Evolutionary conservation across 106 monocot genomes (phyloP), one percentile per base, ranked within the genome.

Genomic region (Dendrobium chrysotoxum): DNA sequence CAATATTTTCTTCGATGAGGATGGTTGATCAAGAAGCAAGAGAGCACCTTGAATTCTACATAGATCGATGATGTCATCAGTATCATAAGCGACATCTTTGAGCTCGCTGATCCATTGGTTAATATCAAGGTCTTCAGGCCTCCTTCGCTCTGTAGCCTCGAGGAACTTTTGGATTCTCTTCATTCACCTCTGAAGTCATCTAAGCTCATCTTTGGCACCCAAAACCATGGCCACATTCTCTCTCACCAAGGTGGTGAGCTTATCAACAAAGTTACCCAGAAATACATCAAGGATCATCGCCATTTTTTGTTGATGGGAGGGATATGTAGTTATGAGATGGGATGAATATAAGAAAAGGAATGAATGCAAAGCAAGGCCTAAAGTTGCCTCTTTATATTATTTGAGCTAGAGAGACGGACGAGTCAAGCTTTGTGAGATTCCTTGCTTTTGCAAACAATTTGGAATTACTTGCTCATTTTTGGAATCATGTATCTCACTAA

Each of bases 171-270:
- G 21, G 72, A 80, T 80, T 17, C 46, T 31, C 39, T 20, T 38
- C 73, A 80, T 23, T 53, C 65, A 13, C 5, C 39, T 39, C 39
- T 80, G 72, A 2, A 80, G 80, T 40, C 53, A 53, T 25, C 23
- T n/a, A 40, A 80, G 80, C 12, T 80, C 80, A 12, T 72, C 53
- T n/a, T 74, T 53, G 4, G 54, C 39, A 0, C 72, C 80, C 31
- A 80, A 31, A 20, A 74, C 28, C 80, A 53, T 73, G 8, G 40
- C 72, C 72, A 55, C 80, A 20, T 80, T 25, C 73, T 73, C 80
- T 0, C 21, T 39, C 2, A 28, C 39, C 53, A 72, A 47, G 20
- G 38, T 17, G 16, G 6, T 44, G 11, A 80, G 30, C 20, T 38
- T 53, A 0, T 72, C 39, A 5, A 55, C 18, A 8, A 30, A 80